phyloP scores from a whole-genome alignment of 345 rosid genomes.

The Combretum micranthum region DNA sequence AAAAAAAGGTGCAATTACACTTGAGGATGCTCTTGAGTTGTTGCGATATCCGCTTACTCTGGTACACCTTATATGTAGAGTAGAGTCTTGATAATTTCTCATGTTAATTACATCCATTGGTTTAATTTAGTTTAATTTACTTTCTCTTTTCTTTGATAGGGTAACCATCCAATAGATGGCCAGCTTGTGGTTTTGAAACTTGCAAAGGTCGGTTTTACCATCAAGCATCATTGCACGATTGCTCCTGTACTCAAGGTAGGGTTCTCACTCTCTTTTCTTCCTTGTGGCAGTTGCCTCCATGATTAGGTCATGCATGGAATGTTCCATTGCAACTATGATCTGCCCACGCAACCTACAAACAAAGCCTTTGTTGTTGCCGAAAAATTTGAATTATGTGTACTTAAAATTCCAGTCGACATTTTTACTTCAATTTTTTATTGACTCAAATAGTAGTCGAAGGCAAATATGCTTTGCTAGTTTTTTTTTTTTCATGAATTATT shows the following conservation, averaged over 20 bases:
- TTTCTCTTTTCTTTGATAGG: slow-evolving; percentile 35
- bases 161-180: slow-evolving; percentile 80
- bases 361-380: too few relatives aligned
- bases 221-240: slow-evolving; percentile 62
- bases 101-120: neutral
- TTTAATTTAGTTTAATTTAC: neutral
- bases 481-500: too few relatives aligned
- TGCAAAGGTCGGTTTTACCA: slow-evolving; percentile 55
- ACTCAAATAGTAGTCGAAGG: too few relatives aligned
- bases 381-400: too few relatives aligned
- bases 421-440: too few relatives aligned
- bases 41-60: slow-evolving; percentile 68
- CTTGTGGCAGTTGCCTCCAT: neutral
- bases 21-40: slow-evolving; percentile 73
- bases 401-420: too few relatives aligned
- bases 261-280: neutral
- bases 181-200: slow-evolving; percentile 62
- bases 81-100: slow-evolving; percentile 1
- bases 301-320: neutral
- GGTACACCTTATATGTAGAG: slow-evolving; percentile 38
- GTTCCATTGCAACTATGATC: neutral
- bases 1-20: slow-evolving; percentile 56
- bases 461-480: too few relatives aligned
- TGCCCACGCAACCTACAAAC: too few relatives aligned
- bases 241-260: slow-evolving; percentile 89